These are phyloP conservation scores for Colletotrichum falcatum DNA, from an alignment of 2,329 filamentous ascomycete genomes.

Conservation along the genomic window DNA sequence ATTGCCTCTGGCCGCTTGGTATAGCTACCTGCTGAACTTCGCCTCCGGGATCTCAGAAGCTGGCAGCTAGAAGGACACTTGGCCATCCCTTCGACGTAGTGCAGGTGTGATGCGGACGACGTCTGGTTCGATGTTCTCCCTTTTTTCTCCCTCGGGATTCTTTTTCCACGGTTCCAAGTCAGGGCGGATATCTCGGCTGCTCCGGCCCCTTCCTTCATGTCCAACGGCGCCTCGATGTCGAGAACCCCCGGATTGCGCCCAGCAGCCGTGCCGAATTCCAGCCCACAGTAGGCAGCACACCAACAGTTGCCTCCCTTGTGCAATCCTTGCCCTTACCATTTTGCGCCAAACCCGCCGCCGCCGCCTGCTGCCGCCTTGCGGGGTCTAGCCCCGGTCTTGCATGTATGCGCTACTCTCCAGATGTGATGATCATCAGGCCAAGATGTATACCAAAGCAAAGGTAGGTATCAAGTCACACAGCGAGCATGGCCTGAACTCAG, in stretches of 20 bases:
- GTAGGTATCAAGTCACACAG: constrained; percentile 11
- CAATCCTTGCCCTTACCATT: constrained; percentile 14
- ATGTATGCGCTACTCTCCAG: constrained; percentile 1
- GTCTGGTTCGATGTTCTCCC: constrained; percentile 25
- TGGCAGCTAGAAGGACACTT: constrained; percentile 18
- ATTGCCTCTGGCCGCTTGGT: constrained; percentile 13
- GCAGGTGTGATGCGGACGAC: constrained; percentile 1
- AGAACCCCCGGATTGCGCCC: constrained; percentile 34
- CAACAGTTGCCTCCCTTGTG: constrained; percentile 17
- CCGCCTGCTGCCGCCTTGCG: constrained; percentile 28
- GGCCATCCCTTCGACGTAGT: constrained; percentile 27
- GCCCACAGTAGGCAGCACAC: background rate
- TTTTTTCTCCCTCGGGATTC: constrained; percentile 40
- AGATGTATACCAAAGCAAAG: constrained; percentile 3
- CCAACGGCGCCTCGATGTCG: constrained; percentile 29
- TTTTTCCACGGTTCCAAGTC: constrained; percentile 20
- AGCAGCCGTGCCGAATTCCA: constrained; percentile 31
- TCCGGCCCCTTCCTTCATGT: constrained; percentile 36
- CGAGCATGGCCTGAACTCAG: background rate
- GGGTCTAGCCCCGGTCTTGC: constrained; percentile 21
- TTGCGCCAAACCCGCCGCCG: constrained; percentile 11
- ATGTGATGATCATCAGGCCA: background rate
- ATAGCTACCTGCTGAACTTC: constrained; percentile 18
- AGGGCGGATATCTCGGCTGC: constrained; percentile 23
- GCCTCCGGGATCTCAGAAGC: constrained; percentile 10